Conservation (phyloP, 2,329 filamentous ascomycete genomes). For the Didymella arachidicola region DNA sequence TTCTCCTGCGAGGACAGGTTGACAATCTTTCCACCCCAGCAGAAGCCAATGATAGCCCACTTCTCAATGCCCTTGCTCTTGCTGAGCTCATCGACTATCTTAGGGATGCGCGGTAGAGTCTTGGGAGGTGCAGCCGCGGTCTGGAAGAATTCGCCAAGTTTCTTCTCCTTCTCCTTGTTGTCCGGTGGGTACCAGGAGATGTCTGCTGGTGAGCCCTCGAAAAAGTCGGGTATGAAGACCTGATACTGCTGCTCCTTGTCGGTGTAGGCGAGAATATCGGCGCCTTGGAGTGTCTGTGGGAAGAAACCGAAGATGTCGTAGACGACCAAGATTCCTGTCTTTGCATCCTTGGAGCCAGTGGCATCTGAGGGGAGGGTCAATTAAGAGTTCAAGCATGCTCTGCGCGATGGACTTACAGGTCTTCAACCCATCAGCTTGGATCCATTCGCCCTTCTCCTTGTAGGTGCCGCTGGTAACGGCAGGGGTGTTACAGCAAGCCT, state of each 20-base stretch:
- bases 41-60: slow-evolving; percentile 69
- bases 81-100: slow-evolving; percentile 63
- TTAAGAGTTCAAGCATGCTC: background rate
- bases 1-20: slow-evolving; percentile 60
- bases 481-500: slow-evolving; percentile 59
- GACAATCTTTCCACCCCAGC: slow-evolving; percentile 67
- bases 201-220: slow-evolving; percentile 75
- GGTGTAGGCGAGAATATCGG: slow-evolving; percentile 66
- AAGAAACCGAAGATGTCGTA: slow-evolving; percentile 72
- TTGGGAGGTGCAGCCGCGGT: slow-evolving; percentile 65
- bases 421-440: slow-evolving; percentile 67
- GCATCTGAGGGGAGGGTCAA: slow-evolving; percentile 52
- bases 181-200: slow-evolving; percentile 68
- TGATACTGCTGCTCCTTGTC: slow-evolving; percentile 77
- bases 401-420: slow-evolving; percentile 57
- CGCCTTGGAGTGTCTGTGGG: slow-evolving; percentile 68
- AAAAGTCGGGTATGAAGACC: slow-evolving; percentile 93
- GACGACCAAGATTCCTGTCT: slow-evolving; percentile 65
- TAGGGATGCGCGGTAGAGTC: slow-evolving; percentile 63
- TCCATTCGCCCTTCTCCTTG: slow-evolving; percentile 65
- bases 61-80: slow-evolving; percentile 58
- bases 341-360: slow-evolving; percentile 64
- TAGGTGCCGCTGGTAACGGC: slow-evolving; percentile 60
- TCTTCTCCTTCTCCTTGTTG: slow-evolving; percentile 66
- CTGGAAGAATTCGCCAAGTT: slow-evolving; percentile 66